Evolutionary conservation across 176 grass and related monocot species (phyloP), one percentile per base, ranked within the genome.

Genomic region (Dactylis glomerata): DNA sequence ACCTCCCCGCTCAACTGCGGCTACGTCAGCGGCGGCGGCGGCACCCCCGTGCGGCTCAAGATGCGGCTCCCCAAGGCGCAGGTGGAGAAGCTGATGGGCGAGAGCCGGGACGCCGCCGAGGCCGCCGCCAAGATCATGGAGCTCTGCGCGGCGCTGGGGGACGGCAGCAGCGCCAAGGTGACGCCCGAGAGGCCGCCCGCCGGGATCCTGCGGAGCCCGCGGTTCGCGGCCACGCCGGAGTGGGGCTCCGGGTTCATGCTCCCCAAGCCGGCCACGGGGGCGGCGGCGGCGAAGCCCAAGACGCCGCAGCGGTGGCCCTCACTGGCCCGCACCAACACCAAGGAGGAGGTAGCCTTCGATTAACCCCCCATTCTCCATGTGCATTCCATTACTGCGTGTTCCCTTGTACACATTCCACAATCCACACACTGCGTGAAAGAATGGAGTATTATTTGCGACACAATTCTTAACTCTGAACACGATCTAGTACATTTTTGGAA

Each of bases 71-170:
- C 89, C 22, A 85, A 84, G 85, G 87, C 89, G 67, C 84, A 94
- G 85, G 92, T 94, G 31, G 89, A 89, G 67, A 89, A 85, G 82
- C 89, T 94, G 32, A 89, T 94, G 89, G 87, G 86, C 0, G 87
- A 94, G 82, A 92, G 92, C 87, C 73, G 77, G 34, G 87, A 94
- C 58, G 28, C 82, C 44, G 78, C 79, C 19, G 92, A 94, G 51
- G 92, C 87, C 13, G 92, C 89, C 26, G 73, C 79, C 68, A 94
- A 87, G 89, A 94, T 94, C 78, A 92, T 94, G 92, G 84, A 87
- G 51, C 89, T 94, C 26, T 94, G 87, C 78, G 26, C 66, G 2
- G 80, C 86, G 2, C 32, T 69, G 23, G 90, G 89, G 16, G 71
- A 57, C 44, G 79, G 79, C 38, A 56, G 73, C 34, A 66, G 75